phyloP scores from a whole-genome alignment of 768 basidiomycete genomes.

The Amanita subjunquillea region DNA sequence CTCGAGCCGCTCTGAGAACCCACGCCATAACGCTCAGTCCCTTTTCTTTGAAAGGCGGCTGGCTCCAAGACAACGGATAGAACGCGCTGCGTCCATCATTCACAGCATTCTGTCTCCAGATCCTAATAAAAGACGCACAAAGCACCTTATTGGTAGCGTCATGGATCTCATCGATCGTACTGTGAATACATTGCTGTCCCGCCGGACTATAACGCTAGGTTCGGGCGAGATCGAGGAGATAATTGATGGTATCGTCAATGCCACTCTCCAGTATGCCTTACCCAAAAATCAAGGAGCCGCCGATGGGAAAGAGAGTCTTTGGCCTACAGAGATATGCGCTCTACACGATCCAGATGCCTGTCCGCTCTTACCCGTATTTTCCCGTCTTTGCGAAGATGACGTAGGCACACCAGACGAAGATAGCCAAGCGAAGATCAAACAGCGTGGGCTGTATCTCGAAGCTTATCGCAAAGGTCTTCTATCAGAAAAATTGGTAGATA shows the following conservation, averaged over 20 bases:
- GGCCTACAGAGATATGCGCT: conserved; percentile 49
- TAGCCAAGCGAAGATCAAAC: conserved; percentile 18
- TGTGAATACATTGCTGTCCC: conserved; percentile 44
- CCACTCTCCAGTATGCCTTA: conserved; percentile 71
- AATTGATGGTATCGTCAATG: conserved; percentile 60
- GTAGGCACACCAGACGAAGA: conserved; percentile 13
- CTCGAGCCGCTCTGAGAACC: conserved; percentile 38
- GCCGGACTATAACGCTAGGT: conserved; percentile 37
- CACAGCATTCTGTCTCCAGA: conserved; percentile 41
- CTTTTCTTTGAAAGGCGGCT: conserved; percentile 61
- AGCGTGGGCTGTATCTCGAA: conserved; percentile 43
- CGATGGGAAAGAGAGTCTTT: conserved; percentile 29
- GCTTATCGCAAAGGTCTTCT: conserved; percentile 56
- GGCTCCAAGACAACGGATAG: conserved; percentile 52
- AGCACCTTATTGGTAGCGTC: conserved; percentile 52
- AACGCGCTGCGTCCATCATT: conserved; percentile 50
- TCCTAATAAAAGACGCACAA: conserved; percentile 36
- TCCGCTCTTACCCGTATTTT: conserved; percentile 42
- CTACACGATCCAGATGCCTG: conserved; percentile 52
- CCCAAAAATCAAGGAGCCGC: conserved; percentile 40
- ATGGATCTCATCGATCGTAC: conserved; percentile 71
- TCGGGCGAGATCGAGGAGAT: conserved; percentile 57
- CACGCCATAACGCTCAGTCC: conserved; percentile 39
- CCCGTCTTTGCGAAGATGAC: conserved; percentile 29
- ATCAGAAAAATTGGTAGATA: conserved; percentile 47